Evolutionary conservation across 148 eudicot genomes (phyloP).

Genomic region (Rhododendron griersonianum): DNA sequence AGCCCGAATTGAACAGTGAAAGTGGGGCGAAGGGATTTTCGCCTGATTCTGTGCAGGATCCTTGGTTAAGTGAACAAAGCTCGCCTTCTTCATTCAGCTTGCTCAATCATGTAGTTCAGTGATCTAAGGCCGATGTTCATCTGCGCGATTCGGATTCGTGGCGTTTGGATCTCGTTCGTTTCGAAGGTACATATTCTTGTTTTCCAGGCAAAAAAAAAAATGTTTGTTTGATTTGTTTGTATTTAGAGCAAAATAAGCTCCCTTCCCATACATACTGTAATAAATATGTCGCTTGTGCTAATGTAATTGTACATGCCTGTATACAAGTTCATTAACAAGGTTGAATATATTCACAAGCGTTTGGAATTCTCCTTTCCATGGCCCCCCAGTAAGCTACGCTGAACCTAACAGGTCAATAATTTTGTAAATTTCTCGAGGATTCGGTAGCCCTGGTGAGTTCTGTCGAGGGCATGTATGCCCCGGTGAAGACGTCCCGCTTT

Average conservation of each 20-base stretch:
- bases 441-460: slow-evolving; percentile 82
- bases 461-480: slow-evolving; percentile 64
- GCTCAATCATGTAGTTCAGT: slow-evolving; percentile 51
- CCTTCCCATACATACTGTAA: background rate
- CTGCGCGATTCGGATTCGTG: background rate
- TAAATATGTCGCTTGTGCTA: background rate
- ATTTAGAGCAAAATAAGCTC: background rate
- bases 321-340: background rate
- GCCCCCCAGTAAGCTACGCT: too few species aligned
- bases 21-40: background rate
- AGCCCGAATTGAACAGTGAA: background rate
- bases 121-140: background rate
- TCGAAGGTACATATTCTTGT: background rate
- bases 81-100: slow-evolving; percentile 81
- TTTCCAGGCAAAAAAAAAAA: background rate
- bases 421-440: slow-evolving; percentile 4
- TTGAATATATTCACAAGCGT: background rate
- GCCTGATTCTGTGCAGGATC: slow-evolving; percentile 70
- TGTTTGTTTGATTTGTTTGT: background rate
- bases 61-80: slow-evolving; percentile 83
- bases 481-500: slow-evolving; percentile 61
- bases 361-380: too few species aligned
- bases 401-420: too few species aligned
- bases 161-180: background rate
- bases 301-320: background rate